Evolutionary conservation across 1,284 basidiomycete genomes (phyloP), one percentile per base, ranked within the genome.

Genomic region (Ganoderma multipileum): DNA sequence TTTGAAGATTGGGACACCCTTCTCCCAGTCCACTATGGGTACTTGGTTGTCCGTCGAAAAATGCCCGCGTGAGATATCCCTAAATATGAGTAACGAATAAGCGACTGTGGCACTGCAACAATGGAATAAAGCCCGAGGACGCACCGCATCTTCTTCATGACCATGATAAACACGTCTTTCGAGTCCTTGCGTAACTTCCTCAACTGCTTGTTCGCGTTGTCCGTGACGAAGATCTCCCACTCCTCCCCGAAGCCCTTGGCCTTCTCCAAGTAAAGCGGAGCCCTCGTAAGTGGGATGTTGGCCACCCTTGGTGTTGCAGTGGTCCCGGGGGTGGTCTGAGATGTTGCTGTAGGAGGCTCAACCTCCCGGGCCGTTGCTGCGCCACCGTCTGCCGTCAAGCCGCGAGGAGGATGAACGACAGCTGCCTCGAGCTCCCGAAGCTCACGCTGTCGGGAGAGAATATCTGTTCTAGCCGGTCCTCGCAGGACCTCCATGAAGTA

Each of bases 21-120:
- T 76, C 23, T 79, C 74, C 0, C 77, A 67, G 1, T 80, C 81
- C 50, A 81, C 85, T 18, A 90, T 76, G 16, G 80, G 76, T 74
- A 87, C 88, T 65, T 89, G 86, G 64, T 91, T 91, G 61, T 87
- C 84, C 2, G 80, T 79, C 0, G 89, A 89, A 71, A 90, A 89
- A 64, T 85, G 82, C 0, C 89, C 89, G 2, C 83, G 81, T 0
- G 89, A 90, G 16, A 90, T 81, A 63, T 90, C 84, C 69, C 88
- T 90, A 63, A 16, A 52, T 18, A 52, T 8, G 52, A 20, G 33
- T 5, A 33, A n/a, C 6, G 1, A 28, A 55, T 33, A 33, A 9
- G 33, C 2, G 30, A 36, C n/a, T 2, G 18, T 23, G 20, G n/a
- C 4, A 14, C n/a, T n/a, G 52, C 36, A 1, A 33, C 26, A 55